Base-by-base conservation (phyloP, 768 basidiomycete genomes). In the Leucogyrophana mollusca region DNA sequence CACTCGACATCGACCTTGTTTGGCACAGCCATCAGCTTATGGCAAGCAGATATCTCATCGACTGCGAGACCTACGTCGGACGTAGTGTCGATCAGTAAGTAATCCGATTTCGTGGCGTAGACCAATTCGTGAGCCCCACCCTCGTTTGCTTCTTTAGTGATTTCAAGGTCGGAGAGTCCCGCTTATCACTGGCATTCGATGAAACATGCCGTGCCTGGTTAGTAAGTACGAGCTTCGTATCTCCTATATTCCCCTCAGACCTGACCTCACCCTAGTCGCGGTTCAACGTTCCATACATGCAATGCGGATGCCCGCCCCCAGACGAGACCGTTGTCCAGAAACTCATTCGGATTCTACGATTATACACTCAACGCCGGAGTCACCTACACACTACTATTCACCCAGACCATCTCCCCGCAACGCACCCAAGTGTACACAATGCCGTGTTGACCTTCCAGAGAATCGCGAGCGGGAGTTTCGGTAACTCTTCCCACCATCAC, bases 1-100 rank as follows among this genome's bases (percentile, higher is more conserved):
- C 83, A 1, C 60, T 88, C n/a, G 85, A 87, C 50, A 85, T 89
- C 30, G 87, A 88, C 52, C 68, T 90, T 16, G 78, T 74, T 4
- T 87, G 86, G 85, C 87, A 90, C 51, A 84, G 83, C 0, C 85
- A 88, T 47, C 85, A 87, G 51, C 70, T 87, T 4, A 67, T 74
- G 57, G 69, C 71, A 0, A 47, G 45, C 2, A 64, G 67, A 30
- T 87, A 87, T 54, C 54, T 58, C 4, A 39, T 49, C 1, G 75
- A 83, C 47, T 76, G 77, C 35, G 59, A 60, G 46, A 60, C 43
- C 11, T 71, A 68, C 41, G 50, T 80, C 3, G 70, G 73, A 0
- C 70, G 72, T 17, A 74, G 68, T 25, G 59, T 84, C 20, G 77
- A 83, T 54, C 82, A 84, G 82, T 82, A 42, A 60, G 80, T 44